These are phyloP conservation scores for Phanerodontia chrysosporium DNA, from an alignment of 768 basidiomycete genomes.

Conservation along the genomic window DNA sequence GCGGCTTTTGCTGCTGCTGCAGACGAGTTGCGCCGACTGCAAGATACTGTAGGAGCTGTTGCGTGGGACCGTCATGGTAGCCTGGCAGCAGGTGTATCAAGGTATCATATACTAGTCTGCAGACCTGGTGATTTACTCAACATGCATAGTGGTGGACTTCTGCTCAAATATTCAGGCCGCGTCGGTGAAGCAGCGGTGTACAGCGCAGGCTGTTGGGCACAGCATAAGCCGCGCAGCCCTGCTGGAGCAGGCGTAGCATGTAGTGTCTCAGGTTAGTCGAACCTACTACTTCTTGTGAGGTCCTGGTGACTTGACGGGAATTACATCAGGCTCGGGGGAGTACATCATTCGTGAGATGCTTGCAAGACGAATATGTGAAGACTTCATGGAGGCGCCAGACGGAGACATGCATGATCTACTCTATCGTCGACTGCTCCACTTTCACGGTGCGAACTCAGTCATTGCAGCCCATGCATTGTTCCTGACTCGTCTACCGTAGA, in stretches of 20 bases:
- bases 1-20: not conserved
- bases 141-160: conserved; percentile 61
- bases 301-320: not conserved
- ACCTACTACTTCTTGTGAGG: not conserved
- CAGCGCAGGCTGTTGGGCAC: conserved; percentile 77
- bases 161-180: conserved; percentile 71
- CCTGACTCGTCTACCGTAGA: not conserved
- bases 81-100: conserved; percentile 73
- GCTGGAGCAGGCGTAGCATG: conserved; percentile 47
- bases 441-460: conserved; percentile 41
- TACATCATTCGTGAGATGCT: conserved; percentile 56
- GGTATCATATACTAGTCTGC: too few relatives aligned
- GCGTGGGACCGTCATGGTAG: conserved; percentile 42
- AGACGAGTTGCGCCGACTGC: conserved; percentile 34
- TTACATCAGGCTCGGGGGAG: conserved; percentile 64
- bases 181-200: conserved; percentile 74
- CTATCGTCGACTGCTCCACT: conserved; percentile 39
- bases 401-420: conserved; percentile 57
- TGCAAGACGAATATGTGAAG: conserved; percentile 52
- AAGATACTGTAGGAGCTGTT: conserved; percentile 84
- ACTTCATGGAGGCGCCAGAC: conserved; percentile 30
- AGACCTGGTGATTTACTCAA: too few relatives aligned
- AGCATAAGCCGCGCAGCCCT: not conserved
- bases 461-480: not conserved
- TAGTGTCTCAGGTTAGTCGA: conserved; percentile 57